A percentile compares a stretch with the other conserved stretches of the same genome.
These are phyloP conservation scores for Rhizopogon rudus DNA, from an alignment of 768 basidiomycete genomes.

Conservation along the genomic window DNA sequence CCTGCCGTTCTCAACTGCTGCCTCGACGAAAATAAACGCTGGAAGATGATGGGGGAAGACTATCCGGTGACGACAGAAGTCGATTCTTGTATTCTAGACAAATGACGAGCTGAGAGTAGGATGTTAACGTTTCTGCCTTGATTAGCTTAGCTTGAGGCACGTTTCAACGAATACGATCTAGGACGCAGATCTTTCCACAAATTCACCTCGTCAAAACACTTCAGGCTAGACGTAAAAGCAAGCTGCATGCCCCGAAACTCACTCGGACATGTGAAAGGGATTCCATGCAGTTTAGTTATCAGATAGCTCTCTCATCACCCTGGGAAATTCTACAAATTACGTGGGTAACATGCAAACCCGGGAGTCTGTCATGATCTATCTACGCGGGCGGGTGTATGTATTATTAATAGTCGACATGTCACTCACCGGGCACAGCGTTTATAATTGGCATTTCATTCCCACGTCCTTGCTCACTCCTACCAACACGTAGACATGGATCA, in stretches of 20 bases:
- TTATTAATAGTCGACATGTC: neutral
- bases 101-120: conserved; percentile 1
- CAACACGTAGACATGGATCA: conserved; percentile 43
- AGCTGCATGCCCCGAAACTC: neutral
- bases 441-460: neutral
- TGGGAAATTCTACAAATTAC: conserved; percentile 1
- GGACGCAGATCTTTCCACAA: conserved; percentile 8
- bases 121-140: conserved; percentile 6
- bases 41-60: no score
- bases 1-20: conserved; percentile 7
- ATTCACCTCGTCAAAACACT: conserved; percentile 3
- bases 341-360: neutral
- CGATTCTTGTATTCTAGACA: neutral
- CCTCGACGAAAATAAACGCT: conserved; percentile 6
- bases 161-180: neutral
- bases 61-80: no score
- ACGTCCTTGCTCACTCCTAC: neutral
- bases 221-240: conserved; percentile 6
- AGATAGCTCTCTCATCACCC: conserved; percentile 4
- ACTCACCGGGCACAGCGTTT: neutral
- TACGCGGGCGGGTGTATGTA: no score
- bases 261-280: neutral
- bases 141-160: conserved; percentile 7
- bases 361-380: no score
- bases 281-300: neutral